Evolutionary conservation across 805 yeast species (phyloP).

Genomic region (Soucietia sequanensis): DNA sequence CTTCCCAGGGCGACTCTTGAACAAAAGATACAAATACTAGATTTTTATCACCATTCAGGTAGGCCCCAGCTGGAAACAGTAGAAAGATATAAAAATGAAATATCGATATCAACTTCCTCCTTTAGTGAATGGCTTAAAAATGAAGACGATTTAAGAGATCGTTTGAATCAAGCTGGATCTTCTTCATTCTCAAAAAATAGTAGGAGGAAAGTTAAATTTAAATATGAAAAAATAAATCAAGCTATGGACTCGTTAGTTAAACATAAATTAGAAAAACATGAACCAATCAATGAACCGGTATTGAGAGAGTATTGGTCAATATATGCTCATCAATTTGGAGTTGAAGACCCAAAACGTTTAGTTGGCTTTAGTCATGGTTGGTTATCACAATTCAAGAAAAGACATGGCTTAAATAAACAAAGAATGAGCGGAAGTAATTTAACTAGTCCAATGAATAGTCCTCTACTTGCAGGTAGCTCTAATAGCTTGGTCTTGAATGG

Average conservation of each 20-base stretch:
- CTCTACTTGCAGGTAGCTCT: too few species aligned
- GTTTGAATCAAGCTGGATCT: conserved; percentile 38
- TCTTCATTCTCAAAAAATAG: conserved; percentile 29
- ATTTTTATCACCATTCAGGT: conserved; percentile 46
- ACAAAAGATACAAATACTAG: conserved; percentile 55
- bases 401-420: conserved; percentile 48
- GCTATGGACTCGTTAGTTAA: conserved; percentile 58
- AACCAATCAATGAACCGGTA: conserved; percentile 54
- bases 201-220: conserved; percentile 49
- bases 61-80: conserved; percentile 60
- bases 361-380: conserved; percentile 61
- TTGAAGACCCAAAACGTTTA: conserved; percentile 57
- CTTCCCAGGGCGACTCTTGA: conserved; percentile 56
- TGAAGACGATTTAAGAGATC: conserved; percentile 48
- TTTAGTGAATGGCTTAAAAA: conserved; percentile 61
- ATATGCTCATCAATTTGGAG: conserved; percentile 55
- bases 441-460: too few species aligned
- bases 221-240: conserved; percentile 55
- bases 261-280: conserved; percentile 39
- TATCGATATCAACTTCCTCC: conserved; percentile 58
- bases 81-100: conserved; percentile 46
- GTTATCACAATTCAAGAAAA: conserved; percentile 58
- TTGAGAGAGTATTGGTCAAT: conserved; percentile 56
- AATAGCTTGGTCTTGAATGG: too few species aligned
- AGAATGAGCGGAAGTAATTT: conserved; percentile 19